phyloP scores from a whole-genome alignment of 768 basidiomycete genomes.

The Collybia mongolica region DNA sequence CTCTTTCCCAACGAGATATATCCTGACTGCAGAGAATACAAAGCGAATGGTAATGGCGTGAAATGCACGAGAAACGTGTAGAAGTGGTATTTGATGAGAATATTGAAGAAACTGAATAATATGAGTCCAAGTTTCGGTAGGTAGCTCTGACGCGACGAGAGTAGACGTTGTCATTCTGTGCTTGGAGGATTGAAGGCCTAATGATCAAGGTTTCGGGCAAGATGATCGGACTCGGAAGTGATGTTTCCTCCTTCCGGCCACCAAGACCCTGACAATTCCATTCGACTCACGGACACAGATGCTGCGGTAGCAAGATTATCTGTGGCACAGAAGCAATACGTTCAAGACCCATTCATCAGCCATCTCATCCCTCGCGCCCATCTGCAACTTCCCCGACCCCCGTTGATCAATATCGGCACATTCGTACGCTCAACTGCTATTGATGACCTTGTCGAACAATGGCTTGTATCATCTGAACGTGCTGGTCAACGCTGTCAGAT shows the following conservation, averaged over 20 bases:
- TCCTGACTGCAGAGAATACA: constrained; percentile 33
- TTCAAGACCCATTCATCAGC: constrained; percentile 72
- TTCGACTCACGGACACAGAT: constrained; percentile 80
- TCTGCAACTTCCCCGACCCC: constrained; percentile 63
- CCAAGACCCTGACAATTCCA: constrained; percentile 54
- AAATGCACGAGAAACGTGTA: constrained; percentile 34
- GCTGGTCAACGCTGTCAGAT: constrained; percentile 69
- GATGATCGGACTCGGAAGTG: neutral
- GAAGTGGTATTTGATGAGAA: constrained; percentile 20
- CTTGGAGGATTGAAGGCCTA: too few species aligned
- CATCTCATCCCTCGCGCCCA: constrained; percentile 68
- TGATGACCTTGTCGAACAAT: constrained; percentile 70
- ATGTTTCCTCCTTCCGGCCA: constrained; percentile 1
- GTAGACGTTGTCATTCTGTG: neutral
- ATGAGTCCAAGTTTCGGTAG: constrained; percentile 38
- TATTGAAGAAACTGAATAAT: constrained; percentile 28
- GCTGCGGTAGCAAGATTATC: constrained; percentile 83
- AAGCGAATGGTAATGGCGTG: constrained; percentile 31
- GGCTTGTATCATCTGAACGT: constrained; percentile 46
- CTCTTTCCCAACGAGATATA: constrained; percentile 32
- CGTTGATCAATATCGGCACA: constrained; percentile 95
- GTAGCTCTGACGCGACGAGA: constrained; percentile 13
- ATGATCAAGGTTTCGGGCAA: neutral
- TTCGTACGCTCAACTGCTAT: constrained; percentile 81
- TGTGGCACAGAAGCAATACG: constrained; percentile 79